These are phyloP conservation scores for Salix caprea DNA, from an alignment of 345 rosid species.

Conservation along the genomic window DNA sequence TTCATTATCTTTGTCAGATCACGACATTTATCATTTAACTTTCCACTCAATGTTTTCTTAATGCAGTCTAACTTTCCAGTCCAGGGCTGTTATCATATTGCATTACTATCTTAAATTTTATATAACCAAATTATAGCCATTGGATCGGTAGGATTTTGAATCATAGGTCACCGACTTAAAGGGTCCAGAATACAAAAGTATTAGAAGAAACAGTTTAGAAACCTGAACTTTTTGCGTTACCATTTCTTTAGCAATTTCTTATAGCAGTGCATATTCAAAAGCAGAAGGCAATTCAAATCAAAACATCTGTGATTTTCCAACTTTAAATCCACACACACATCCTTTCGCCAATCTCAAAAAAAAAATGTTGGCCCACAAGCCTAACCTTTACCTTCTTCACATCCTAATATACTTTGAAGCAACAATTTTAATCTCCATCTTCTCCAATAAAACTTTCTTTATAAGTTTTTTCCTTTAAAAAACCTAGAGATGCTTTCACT, in stretches of 20 bases:
- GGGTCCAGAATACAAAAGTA: neutral
- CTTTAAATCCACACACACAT: slow-evolving; percentile 31
- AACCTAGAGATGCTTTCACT: slow-evolving; percentile 33
- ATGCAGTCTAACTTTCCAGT: neutral
- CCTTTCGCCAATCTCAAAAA: slow-evolving; percentile 25
- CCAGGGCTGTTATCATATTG: neutral
- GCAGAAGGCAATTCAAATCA: slow-evolving; percentile 21
- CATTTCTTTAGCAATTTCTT: slow-evolving; percentile 2
- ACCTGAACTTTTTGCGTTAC: neutral
- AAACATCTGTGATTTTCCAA: slow-evolving; percentile 19
- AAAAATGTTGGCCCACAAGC: slow-evolving; percentile 45
- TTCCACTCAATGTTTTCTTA: neutral
- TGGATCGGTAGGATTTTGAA: neutral
- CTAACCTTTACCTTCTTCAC: slow-evolving; percentile 25
- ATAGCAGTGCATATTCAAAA: slow-evolving; percentile 20
- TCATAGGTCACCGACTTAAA: neutral
- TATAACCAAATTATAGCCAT: neutral
- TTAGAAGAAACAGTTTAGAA: neutral
- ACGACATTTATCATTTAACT: neutral
- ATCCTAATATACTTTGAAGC: slow-evolving; percentile 24
- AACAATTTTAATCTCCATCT: slow-evolving; percentile 19
- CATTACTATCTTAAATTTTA: neutral
- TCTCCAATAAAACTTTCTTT: slow-evolving; percentile 17
- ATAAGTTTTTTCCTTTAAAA: slow-evolving; percentile 11
- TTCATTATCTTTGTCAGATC: neutral